Evolutionary conservation across 495 filamentous ascomycete genomes (phyloP), one percentile per base, ranked within the genome.

Genomic region (Cercophora newfieldiana): DNA sequence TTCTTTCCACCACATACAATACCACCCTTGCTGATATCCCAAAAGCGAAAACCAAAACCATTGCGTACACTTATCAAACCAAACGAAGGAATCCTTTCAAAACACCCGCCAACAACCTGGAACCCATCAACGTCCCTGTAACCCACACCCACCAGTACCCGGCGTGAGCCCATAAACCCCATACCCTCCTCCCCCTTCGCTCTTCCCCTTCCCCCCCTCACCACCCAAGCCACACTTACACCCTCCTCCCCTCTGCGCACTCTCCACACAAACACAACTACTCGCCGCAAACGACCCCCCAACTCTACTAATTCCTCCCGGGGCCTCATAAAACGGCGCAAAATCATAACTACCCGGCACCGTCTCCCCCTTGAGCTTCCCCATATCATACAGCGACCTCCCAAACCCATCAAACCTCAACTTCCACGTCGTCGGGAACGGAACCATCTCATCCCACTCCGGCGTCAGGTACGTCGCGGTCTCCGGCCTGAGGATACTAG

Each of bases 371-470:
- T 14, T 18, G 0, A 44, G 21, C 29, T 25, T 24, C 19, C 18
- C 55, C 55, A 22, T 22, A 10, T 3, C 65, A 63, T 69, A 69
- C 3, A 62, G 29, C 22, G 67, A 69, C 59, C 53, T n/a, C 7
- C 67, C 64, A 22, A 59, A 69, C 2, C 67, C 67, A 29, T 69
- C 55, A 29, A 69, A 69, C 8, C 48, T 7, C 12, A 69, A 14
- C 60, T 69, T 69, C 67, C 67, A 69, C 0, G 67, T 69, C 18
- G 54, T 69, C 14, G 67, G 67, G 59, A 67, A 69, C 12, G 67
- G 67, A 14, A 69, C 60, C 31, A 69, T 51, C 54, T 69, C 67
- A 30, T 69, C 59, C 67, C 67, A 69, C 14, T 63, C 47, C 0
- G 67, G 64, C 22, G 67, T 69, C 26, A 69, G 37, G 64, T 63